Evolutionary conservation across 441 rosid genomes (phyloP), one percentile per base, ranked within the genome.

Genomic region (Iberis amara): DNA sequence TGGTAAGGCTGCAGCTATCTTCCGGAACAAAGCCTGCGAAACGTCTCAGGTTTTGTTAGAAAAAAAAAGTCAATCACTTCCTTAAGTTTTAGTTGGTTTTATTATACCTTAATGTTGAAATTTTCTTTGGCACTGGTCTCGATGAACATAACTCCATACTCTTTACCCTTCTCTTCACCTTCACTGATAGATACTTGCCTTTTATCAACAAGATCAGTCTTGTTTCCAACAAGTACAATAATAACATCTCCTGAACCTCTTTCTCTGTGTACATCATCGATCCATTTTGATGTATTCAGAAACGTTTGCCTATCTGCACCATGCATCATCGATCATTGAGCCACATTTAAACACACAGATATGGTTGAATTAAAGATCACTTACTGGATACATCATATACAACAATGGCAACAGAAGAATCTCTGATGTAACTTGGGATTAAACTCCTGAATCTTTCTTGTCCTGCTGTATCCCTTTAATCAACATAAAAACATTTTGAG

Each of bases 381-480:
- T 83, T 38, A 81, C 89, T 81, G 2, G 92, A 77, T 26, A 84
- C 92, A 64, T 81, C 92, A 68, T 81, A 84, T 13, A 74, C 86
- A 12, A 84, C 79, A 8, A 84, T 81, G 11, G 92, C 89, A 50
- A 81, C 89, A 54, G 92, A 84, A 30, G 92, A 84, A 66, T 84
- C 92, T 70, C 92, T 69, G 9, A 84, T 81, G 61, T 84, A 84
- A 68, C 89, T 84, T 1, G 92, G 89, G 59, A 84, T 84, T 8
- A 84, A 78, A 74, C 88, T 84, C 68, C 92, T 72, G 61, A 84
- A 84, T 62, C 92, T 76, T 76, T 84, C 92, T 64, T 84, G 89
- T 18, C 92, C 89, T 14, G 92, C 89, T 31, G 92, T 84, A 68
- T 84, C 92, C 88, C 92, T 59, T n/a, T n/a, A n/a, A n/a, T n/a